These are phyloP conservation scores for Petunia axillaris DNA, from an alignment of 257 asterid genomes.

Conservation along the genomic window DNA sequence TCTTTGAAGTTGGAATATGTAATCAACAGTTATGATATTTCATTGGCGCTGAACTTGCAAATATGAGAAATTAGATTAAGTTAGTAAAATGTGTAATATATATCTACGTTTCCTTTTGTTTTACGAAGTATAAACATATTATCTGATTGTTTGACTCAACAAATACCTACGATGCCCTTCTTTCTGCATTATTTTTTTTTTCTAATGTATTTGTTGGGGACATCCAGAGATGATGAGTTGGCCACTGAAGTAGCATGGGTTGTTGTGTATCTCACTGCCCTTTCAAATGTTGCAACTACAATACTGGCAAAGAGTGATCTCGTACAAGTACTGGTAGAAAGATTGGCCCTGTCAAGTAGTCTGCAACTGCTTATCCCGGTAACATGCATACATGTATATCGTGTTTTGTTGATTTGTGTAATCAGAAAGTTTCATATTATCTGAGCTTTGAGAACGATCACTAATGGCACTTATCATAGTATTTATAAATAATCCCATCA, in stretches of 20 bases:
- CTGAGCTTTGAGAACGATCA: neutral
- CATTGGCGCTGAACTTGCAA: neutral
- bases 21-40: neutral
- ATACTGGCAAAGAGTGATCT: constrained; percentile 70
- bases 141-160: too few species aligned
- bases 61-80: neutral
- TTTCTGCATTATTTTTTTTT: constrained; percentile 24
- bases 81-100: too few species aligned
- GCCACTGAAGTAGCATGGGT: constrained; percentile 99
- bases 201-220: constrained; percentile 23
- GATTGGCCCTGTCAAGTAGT: constrained; percentile 71
- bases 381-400: constrained; percentile 30
- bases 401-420: neutral
- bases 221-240: constrained; percentile 86
- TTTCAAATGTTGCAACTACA: constrained; percentile 79
- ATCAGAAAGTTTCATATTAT: neutral
- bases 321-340: constrained; percentile 70
- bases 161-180: neutral
- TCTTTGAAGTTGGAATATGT: neutral
- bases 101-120: too few species aligned
- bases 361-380: constrained; percentile 95
- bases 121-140: too few species aligned
- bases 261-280: constrained; percentile 91
- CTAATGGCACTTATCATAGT: neutral
- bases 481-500: neutral